These are phyloP conservation scores for Ophiognomonia clavigignenti-juglandacearum DNA, from an alignment of 2,329 filamentous ascomycete genomes.

Conservation along the genomic window DNA sequence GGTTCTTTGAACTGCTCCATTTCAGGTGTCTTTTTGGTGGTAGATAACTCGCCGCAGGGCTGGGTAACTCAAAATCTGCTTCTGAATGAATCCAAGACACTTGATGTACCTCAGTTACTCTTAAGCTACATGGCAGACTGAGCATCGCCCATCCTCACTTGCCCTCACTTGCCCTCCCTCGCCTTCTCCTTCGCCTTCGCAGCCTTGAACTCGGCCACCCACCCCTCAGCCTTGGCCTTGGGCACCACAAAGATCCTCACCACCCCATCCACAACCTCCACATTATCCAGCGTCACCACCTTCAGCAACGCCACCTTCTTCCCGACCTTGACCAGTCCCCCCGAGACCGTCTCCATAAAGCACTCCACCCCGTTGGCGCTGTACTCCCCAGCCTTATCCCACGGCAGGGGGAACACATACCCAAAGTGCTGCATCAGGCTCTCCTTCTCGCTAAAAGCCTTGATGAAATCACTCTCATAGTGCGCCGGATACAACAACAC, in stretches of 20 bases:
- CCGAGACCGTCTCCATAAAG: constrained; percentile 77
- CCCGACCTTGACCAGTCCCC: constrained; percentile 83
- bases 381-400: constrained; percentile 71
- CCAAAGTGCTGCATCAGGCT: constrained; percentile 70
- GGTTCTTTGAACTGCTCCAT: neutral
- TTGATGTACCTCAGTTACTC: no score
- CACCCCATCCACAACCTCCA: constrained; percentile 84
- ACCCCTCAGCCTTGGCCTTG: constrained; percentile 60
- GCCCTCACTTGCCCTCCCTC: constrained; percentile 17
- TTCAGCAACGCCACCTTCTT: constrained; percentile 76
- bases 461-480: constrained; percentile 84
- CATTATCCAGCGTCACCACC: constrained; percentile 68
- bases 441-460: constrained; percentile 75
- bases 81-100: no score
- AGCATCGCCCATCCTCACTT: no score
- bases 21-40: neutral
- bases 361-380: constrained; percentile 66
- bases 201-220: constrained; percentile 80
- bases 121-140: no score
- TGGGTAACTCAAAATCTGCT: neutral
- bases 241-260: constrained; percentile 82
- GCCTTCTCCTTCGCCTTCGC: constrained; percentile 53
- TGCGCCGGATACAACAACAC: constrained; percentile 82
- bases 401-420: constrained; percentile 84
- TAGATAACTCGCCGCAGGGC: neutral